Base-by-base conservation (phyloP, 805 yeast species). In the Saccharomycopsis babjevae region DNA sequence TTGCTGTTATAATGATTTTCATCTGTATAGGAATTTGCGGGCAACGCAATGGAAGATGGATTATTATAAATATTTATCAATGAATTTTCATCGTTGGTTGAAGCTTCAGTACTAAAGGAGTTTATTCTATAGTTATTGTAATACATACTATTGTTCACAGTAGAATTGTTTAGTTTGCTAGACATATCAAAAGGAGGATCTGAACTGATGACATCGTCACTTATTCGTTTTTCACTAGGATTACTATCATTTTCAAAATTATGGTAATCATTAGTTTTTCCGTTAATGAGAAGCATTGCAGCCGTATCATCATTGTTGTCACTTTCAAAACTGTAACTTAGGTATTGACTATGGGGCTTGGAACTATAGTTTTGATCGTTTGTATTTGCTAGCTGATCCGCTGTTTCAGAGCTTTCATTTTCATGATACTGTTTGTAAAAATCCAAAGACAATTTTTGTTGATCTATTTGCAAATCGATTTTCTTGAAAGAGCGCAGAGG, bases 361-460 rank as follows among this genome's bases (percentile, higher is more conserved):
- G 15, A 10, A 25, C 22, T 11, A 11, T 28, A 10, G 32, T 16
- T 13, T 5, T 22, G 25, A 22, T 10, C 13, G 22, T 20, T n/a
- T 6, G 15, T 22, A 25, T 46, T 25, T 7, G 25, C 13, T 16
- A 20, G 13, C n/a, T 20, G 32, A 22, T 46, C 52, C 10, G 52
- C 32, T 16, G 52, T 22, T 15, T 22, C 28, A 4, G 32, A 46
- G 32, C 52, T 38, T 30, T 22, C 25, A 30, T 34, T 42, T 36
- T 50, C 59, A 3, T 18, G 25, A 32, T 60, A 87, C 70, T 62
- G 60, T n/a, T 59, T 64, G 6, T 57, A 63, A 50, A 61, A 67
- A 43, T 67, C 68, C 15, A 66, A 54, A 2, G 62, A 63, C 11
- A 57, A 42, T 32, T 60, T 61, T 46, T 58, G 58, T 50, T 60